Conservation (phyloP, 805 yeast species). For the Ogataea kodamae region DNA sequence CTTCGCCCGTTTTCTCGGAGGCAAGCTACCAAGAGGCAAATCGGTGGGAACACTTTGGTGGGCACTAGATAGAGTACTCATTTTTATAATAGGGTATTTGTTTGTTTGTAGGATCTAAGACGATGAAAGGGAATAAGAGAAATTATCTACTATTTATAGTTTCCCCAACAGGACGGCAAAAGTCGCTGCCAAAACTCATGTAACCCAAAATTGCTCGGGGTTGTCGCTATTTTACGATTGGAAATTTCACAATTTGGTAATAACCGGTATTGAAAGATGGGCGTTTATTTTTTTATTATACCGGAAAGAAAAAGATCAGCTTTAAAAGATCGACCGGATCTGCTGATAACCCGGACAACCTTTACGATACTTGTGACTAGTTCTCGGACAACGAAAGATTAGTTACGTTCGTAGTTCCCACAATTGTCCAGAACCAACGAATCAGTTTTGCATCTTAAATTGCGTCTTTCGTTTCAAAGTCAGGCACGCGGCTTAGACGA, state of each 20-base stretch:
- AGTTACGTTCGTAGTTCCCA: too few relatives aligned
- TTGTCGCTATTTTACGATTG: conserved; percentile 2
- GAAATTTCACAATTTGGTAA: conserved; percentile 1
- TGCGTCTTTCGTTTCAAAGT: not conserved
- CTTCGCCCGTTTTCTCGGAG: conserved; percentile 95
- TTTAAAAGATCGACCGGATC: conserved; percentile 1
- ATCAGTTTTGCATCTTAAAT: too few relatives aligned
- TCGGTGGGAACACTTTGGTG: conserved; percentile 12
- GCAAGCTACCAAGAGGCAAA: conserved; percentile 40
- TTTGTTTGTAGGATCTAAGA: conserved; percentile 11
- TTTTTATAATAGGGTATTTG: conserved; percentile 16
- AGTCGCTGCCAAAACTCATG: conserved; percentile 3
- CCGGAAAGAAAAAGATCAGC: conserved; percentile 2
- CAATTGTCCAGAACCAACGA: too few relatives aligned
- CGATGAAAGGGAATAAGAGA: conserved; percentile 5
- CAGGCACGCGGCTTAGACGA: conserved; percentile 11
- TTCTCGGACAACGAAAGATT: too few relatives aligned
- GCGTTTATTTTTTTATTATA: conserved; percentile 1
- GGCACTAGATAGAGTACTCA: conserved; percentile 11
- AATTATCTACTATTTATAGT: conserved; percentile 9
- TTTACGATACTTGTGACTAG: too few relatives aligned
- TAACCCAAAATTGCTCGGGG: conserved; percentile 3
- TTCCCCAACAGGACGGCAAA: conserved; percentile 3
- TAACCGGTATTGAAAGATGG: conserved; percentile 4
- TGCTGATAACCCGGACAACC: too few relatives aligned